Base-by-base conservation (phyloP, 139 green algal genomes). In the Picochlorum sp. region DNA sequence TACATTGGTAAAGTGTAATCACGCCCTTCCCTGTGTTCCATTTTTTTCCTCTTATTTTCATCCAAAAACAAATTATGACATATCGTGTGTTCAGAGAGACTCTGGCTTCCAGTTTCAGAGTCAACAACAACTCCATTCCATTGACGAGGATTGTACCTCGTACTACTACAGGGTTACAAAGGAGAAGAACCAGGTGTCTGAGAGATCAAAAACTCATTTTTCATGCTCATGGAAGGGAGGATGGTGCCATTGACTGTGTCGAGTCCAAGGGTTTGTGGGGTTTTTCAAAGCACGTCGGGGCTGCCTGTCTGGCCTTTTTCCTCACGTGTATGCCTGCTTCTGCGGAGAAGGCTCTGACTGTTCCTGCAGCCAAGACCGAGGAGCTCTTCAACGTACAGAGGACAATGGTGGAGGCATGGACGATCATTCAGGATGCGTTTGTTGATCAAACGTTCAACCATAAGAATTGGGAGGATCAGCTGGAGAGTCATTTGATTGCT, bases 341-440 rank as follows among this genome's bases (percentile, higher is more conserved):
- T 10, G 18, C 56, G 6, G 30, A 45, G 56, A 45, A n/a, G n/a
- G 30, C 30, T 10, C 52, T 68, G 26, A 45, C 62, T 23, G 76
- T 94, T 34, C 83, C 87, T 18, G 83, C 82, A 1, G 85, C 77
- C 24, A 50, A 50, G 3, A 63, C 88, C 65, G 77, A 85, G 14
- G 79, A 73, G 8, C 54, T 92, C 3, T 90, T 89, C 66, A 57
- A 63, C 2, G 78, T 81, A 6, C 89, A 96, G 78, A 74, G 81
- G 9, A 91, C 87, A 0, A 41, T 96, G 52, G 70, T 90, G 3
- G 86, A 95, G 67, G 83, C 87, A 0, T 96, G 89, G 89, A 78
- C 58, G 8, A 90, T 95, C 16, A 76, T 95, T 18, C 65, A 49
- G 4, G 71, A 92, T 3, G 59, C 71, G 0, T 96, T 83, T 69